Evolutionary conservation across 805 yeast species (phyloP), one percentile per base, ranked within the genome.

Genomic region (Metschnikowia gruessii): DNA sequence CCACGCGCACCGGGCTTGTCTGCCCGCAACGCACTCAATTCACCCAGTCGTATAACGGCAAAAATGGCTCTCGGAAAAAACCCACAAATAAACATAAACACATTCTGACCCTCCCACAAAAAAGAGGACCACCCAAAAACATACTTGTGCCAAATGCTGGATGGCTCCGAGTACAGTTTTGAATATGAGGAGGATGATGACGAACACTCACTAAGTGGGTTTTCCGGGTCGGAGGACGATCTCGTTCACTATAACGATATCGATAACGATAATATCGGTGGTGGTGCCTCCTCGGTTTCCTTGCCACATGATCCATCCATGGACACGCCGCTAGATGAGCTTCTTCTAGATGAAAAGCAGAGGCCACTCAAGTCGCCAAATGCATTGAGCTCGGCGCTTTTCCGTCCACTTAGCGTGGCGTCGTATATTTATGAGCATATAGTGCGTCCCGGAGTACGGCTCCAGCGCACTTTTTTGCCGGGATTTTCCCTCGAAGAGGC

Each of bases 401-500:
- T 29, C 44, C 45, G 50, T 28, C 51, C 58, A 6, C 41, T 47
- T 7, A 48, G 47, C 16, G 39, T 52, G 15, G 33, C 46, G 21
- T 38, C 47, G 51, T 67, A 63, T 50, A 56, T 69, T 16, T 56
- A 61, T 24, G 46, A 46, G 18, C 56, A 52, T 24, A 62, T 62
- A 33, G 38, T 69, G 7, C 55, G 51, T 19, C 58, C 62, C 30
- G 61, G 59, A 13, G 47, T 49, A 15, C 44, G 40, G 37, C 55
- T 70, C 31, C 56, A 54, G 37, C 46, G 53, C 17, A 52, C 52
- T 34, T 59, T 62, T 26, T 52, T 70, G 19, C 64, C 70, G 13
- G 51, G 52, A 19, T 63, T 69, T 43, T 37, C 58, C 10, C 45
- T 53, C 10, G 70, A 65, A 42, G 74, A 69, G 30, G 45, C 67